Evolutionary conservation across 106 monocot species (phyloP), one percentile per base, ranked within the genome.

Genomic region (Iris macrosiphon): DNA sequence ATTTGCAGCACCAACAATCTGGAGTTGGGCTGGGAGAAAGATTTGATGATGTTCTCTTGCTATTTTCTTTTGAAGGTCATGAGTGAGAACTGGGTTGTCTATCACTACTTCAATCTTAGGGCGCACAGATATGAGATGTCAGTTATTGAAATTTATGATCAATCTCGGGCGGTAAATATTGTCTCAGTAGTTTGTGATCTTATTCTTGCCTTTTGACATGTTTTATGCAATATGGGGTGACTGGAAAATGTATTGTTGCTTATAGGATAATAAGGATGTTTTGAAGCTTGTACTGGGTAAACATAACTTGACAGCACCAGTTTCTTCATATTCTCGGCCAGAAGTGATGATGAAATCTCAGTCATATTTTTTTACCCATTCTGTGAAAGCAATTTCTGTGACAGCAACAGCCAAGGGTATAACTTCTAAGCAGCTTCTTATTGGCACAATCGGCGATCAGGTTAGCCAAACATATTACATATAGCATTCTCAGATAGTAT

Each of bases 51-150:
- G 10, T 50, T 27, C 7, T 63, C 44, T 45, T 61, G 3, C 11
- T 45, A 15, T 39, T 51, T 57, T n/a, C n/a, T n/a, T 58, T 9
- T 67, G 41, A 72, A 99, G 98, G 84, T 91, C 45, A 41, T 99
- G 13, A 99, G 91, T 76, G 98, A 99, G 47, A 91, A 99, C 48
- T 91, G 91, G 98, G 91, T 92, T 63, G 81, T 87, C 25, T 99
- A 99, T 76, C 98, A 99, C 64, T 99, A 99, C 65, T 99, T 99
- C 74, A 99, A 99, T 71, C 83, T 99, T 62, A 77, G 91, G 63
- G 91, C 98, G 23, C 98, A 99, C 53, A 92, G 81, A 87, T 92
- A 81, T 49, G 98, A 99, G 66, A 99, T 99, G 87, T 72, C 98
- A 53, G 91, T 99, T 27, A 81, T 99, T 62, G 98, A 99, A 55